phyloP scores from a whole-genome alignment of 257 asterid species.

The Lavandula angustifolia region DNA sequence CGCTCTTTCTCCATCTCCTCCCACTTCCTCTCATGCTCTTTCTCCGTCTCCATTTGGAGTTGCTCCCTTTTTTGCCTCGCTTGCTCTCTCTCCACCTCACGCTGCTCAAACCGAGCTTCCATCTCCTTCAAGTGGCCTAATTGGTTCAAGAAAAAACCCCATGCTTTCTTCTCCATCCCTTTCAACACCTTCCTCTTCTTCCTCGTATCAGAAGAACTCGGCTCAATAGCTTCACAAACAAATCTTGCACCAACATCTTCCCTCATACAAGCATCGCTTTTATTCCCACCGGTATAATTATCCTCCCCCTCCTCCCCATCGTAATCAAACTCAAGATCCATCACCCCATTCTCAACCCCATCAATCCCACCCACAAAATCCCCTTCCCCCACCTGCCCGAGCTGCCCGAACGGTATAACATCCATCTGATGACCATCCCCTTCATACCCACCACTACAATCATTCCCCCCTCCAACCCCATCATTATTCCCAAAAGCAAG shows the following conservation, averaged over 20 bases:
- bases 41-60: conserved; percentile 56
- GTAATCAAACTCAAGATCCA: conserved; percentile 82
- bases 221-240: conserved; percentile 66
- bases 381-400: conserved; percentile 60
- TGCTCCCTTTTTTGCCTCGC: conserved; percentile 76
- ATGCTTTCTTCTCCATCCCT: conserved; percentile 69
- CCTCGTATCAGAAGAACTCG: conserved; percentile 50
- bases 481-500: conserved; percentile 49
- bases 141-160: conserved; percentile 70
- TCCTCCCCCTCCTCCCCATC: conserved; percentile 80
- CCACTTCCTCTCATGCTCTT: conserved; percentile 59
- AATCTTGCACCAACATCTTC: conserved; percentile 60
- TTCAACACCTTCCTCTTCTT: conserved; percentile 71
- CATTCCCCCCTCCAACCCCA: conserved; percentile 62
- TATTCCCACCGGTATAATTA: conserved; percentile 52
- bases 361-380: conserved; percentile 76
- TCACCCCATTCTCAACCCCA: conserved; percentile 75
- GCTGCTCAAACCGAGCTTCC: conserved; percentile 74
- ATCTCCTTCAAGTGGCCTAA: conserved; percentile 64
- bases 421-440: conserved; percentile 62
- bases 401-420: conserved; percentile 63
- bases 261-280: conserved; percentile 50
- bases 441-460: conserved; percentile 67
- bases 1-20: conserved; percentile 66
- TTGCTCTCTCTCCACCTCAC: conserved; percentile 66